These are phyloP conservation scores for Bimuria novae-zelandiae DNA, from an alignment of 2,329 filamentous ascomycete species.

Conservation along the genomic window DNA sequence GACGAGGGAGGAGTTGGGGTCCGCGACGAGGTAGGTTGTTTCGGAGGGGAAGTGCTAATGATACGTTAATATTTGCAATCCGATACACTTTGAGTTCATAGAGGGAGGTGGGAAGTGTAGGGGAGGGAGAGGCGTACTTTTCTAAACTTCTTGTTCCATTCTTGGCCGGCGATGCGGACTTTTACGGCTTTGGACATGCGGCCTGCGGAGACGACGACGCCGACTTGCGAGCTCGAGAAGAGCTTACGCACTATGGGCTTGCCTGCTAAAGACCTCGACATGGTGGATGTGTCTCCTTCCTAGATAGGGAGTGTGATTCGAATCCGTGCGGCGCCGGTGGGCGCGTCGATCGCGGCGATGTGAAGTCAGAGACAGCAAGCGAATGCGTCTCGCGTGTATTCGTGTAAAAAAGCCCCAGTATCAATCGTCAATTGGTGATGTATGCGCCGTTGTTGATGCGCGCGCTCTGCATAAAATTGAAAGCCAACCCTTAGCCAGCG, in stretches of 20 bases:
- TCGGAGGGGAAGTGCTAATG: conserved; percentile 67
- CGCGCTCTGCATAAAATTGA: conserved; percentile 27
- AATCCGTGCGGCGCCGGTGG: conserved; percentile 17
- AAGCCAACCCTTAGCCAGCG: conserved; percentile 2
- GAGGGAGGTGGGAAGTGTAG: background rate
- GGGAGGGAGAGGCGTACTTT: conserved; percentile 60
- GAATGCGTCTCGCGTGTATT: conserved; percentile 19
- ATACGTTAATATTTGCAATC: no score
- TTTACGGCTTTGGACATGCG: conserved; percentile 80
- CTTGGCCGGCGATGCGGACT: conserved; percentile 71
- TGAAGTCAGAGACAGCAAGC: conserved; percentile 17
- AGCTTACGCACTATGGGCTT: conserved; percentile 32
- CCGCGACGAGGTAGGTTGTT: conserved; percentile 73
- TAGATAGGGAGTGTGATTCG: conserved; percentile 11
- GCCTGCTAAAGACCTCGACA: conserved; percentile 33
- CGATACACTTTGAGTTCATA: no score
- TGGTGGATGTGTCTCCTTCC: conserved; percentile 16
- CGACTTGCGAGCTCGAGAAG: conserved; percentile 46
- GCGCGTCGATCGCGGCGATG: conserved; percentile 10
- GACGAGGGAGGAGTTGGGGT: conserved; percentile 73
- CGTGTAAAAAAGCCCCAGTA: conserved; percentile 4
- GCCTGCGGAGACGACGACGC: conserved; percentile 77
- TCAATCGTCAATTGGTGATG: conserved; percentile 19
- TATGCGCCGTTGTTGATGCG: background rate
- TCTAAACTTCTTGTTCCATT: conserved; percentile 73